phyloP scores from a whole-genome alignment of 2,329 filamentous ascomycete species.

The Venturia oleaginea region DNA sequence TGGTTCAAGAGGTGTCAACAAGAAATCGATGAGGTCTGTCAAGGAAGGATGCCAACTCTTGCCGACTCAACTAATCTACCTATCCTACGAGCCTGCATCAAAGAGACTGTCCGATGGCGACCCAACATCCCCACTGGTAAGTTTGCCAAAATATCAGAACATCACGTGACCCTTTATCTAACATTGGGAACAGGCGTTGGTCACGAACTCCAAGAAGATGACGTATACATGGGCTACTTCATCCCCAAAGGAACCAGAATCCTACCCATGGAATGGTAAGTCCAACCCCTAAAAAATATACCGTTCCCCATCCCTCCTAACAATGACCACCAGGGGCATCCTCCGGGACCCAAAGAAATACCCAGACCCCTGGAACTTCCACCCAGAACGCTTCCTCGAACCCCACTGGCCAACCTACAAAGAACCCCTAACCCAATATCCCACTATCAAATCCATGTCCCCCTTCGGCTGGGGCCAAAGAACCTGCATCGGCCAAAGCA shows the following conservation, averaged over 20 bases:
- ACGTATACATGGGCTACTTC: conserved; percentile 45
- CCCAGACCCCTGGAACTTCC: conserved; percentile 53
- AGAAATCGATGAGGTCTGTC: conserved; percentile 36
- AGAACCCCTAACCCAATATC: conserved; percentile 53
- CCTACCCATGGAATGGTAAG: conserved; percentile 17
- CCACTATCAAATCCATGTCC: conserved; percentile 55
- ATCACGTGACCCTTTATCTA: neutral
- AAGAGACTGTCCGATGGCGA: conserved; percentile 33
- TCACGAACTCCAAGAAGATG: conserved; percentile 42
- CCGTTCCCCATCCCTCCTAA: neutral
- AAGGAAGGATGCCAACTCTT: conserved; percentile 34
- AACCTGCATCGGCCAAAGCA: conserved; percentile 52
- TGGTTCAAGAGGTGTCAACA: conserved; percentile 39
- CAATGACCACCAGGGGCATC: conserved; percentile 39
- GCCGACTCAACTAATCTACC: conserved; percentile 27
- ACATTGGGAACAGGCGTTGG: conserved; percentile 33
- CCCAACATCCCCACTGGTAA: conserved; percentile 41
- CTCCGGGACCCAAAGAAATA: conserved; percentile 51
- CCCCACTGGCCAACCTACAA: conserved; percentile 56
- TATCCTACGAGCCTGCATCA: conserved; percentile 25
- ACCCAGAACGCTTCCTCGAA: conserved; percentile 54
- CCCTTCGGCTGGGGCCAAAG: conserved; percentile 57
- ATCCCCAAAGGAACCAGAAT: conserved; percentile 39
- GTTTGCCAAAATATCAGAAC: conserved; percentile 22
- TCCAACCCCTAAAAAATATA: too few relatives aligned